Evolutionary conservation across 176 grass and related monocot genomes (phyloP), one percentile per base, ranked within the genome.

Genomic region (Luzula sylvatica): DNA sequence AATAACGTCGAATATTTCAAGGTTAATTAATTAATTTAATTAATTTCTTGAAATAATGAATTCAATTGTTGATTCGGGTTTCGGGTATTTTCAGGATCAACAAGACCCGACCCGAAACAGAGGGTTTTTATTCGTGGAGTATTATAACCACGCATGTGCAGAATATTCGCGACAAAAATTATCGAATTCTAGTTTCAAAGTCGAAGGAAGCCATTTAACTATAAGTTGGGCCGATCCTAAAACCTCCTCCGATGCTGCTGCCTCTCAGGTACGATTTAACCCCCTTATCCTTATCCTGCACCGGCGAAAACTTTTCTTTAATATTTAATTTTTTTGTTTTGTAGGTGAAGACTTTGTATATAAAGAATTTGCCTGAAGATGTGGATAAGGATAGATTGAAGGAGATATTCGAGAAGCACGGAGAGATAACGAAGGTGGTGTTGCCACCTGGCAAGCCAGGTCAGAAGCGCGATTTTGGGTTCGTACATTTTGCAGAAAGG

Each of bases 301-400:
- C 30, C 30, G 9, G 30, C 30, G 9, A 35, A 35, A 35, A 35
- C 5, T 35, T 35, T 35, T 9, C 30, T 35, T 2, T 7, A 35
- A 7, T 32, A 32, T 32, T 32, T 32, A 15, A 42, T 14, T 47
- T 15, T 64, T 54, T 13, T 50, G 14, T 67, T 23, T 55, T 68
- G 1, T 74, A 98, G 86, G 92, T 98, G 25, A 98, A 98, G 58
- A 87, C 85, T 43, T 75, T 98, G 65, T 98, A 98, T 56, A 72
- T 98, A 73, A 98, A 90, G 68, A 98, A 98, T 65, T 61, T 98
- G 18, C 92, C 92, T 18, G 92, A 98, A 52, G 73, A 89, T 77
- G 79, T 58, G 58, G 82, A 71, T 4, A 80, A 86, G 62, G 92
- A 98, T 42, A 86, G 70, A 55, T 55, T 98, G 18, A 90, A 86